Evolutionary conservation across 1,284 basidiomycete genomes (phyloP), one percentile per base, ranked within the genome.

Genomic region (Malassezia psittaci): DNA sequence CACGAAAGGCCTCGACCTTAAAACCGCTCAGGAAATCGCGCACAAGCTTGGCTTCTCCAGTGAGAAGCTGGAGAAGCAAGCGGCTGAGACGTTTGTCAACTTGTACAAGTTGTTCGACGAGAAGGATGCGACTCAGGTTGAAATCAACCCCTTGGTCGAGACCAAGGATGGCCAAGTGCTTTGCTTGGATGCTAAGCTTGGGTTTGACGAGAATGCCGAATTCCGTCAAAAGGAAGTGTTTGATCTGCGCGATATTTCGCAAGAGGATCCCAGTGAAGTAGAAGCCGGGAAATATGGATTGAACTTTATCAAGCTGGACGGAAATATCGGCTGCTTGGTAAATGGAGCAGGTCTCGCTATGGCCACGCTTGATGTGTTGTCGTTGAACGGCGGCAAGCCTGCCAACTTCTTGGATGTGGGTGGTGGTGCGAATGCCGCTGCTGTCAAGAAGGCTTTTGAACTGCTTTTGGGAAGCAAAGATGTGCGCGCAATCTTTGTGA

Each of bases 151-250:
- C 21, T 80, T 99, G 78, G 90, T 90, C n/a, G 86, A 96, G 78
- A 87, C 90, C 47, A 82, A 81, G 36, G 91, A 96, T 74, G 94
- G 94, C 11, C 83, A 82, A 65, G 90, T 98, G 49, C 84, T 99
- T 52, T 98, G 90, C 81, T 98, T 99, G 94, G 94, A 99, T 76
- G 94, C 94, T 75, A 99, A 99, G 79, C 89, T 98, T 64, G 90
- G 91, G 39, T 98, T 99, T 70, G 94, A 99, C 74, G 94, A 99
- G 76, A 98, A 99, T 74, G 94, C 94, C 47, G 90, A 91, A 72
- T 98, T 98, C 83, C 85, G 94, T 63, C 94, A 99, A 76, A 77
- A 84, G 69, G 90, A 94, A 64, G 77, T 96, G 54, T 98, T 96
- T 75, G 80, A 80, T 53, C 82, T 96, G 55, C 85, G 94, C 56